A percentile compares a stretch with the other conserved stretches of the same genome.
phyloP scores from a whole-genome alignment of 2,329 filamentous ascomycete genomes.

The Didymella arachidicola region DNA sequence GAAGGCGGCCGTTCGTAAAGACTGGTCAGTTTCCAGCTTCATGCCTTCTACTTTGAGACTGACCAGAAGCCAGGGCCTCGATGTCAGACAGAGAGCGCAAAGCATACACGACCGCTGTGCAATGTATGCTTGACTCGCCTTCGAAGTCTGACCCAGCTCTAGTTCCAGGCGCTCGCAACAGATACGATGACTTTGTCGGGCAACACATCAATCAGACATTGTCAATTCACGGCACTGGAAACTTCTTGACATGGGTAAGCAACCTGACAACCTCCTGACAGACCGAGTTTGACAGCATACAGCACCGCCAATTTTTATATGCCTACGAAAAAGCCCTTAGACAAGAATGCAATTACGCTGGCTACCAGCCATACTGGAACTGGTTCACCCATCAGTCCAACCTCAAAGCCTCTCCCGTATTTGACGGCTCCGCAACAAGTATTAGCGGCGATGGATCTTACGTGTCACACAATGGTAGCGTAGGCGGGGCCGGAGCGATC shows the following conservation, averaged over 20 bases:
- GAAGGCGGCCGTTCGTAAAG: conserved; percentile 22
- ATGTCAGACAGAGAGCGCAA: conserved; percentile 21
- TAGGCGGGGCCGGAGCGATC: conserved; percentile 24
- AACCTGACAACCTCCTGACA: neutral
- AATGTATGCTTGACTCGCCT: conserved; percentile 29
- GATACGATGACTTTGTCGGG: conserved; percentile 42
- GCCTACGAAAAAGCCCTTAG: conserved; percentile 49
- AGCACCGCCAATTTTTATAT: conserved; percentile 49
- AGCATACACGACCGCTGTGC: conserved; percentile 31
- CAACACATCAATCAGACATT: conserved; percentile 33
- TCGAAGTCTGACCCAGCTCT: conserved; percentile 21
- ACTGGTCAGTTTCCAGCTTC: conserved; percentile 22
- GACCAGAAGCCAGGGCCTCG: neutral
- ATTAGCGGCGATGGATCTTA: conserved; percentile 43
- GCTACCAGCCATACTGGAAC: conserved; percentile 58
- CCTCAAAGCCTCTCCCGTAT: conserved; percentile 40
- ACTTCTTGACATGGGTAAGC: conserved; percentile 38
- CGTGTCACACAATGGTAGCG: conserved; percentile 30
- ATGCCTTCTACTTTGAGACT: neutral
- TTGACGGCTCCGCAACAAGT: conserved; percentile 43
- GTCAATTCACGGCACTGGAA: conserved; percentile 30
- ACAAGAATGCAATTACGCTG: conserved; percentile 51
- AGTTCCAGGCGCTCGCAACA: conserved; percentile 31
- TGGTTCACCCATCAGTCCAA: conserved; percentile 47
- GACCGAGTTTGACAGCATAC: neutral